phyloP scores from a whole-genome alignment of 768 basidiomycete genomes.

The Pulveroboletus sp. region DNA sequence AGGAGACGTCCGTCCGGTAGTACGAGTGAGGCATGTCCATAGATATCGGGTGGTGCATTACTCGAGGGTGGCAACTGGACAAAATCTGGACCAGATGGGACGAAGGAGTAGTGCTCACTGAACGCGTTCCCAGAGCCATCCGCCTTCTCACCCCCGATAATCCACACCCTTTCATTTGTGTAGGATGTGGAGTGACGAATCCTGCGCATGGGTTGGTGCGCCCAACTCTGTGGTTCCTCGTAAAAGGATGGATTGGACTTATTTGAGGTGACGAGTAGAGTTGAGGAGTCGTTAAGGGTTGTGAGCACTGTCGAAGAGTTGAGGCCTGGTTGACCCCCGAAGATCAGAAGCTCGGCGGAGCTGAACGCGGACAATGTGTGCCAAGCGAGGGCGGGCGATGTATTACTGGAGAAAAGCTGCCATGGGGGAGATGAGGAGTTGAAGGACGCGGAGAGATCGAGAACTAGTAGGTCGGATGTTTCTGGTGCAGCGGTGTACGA shows the following conservation, averaged over 20 bases:
- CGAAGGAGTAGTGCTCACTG: constrained; percentile 61
- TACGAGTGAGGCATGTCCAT: constrained; percentile 69
- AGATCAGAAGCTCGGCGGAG: constrained; percentile 49
- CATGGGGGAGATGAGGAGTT: constrained; percentile 61
- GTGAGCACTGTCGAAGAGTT: constrained; percentile 49
- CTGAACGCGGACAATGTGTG: constrained; percentile 71
- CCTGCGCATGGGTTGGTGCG: constrained; percentile 63
- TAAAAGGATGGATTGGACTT: constrained; percentile 41
- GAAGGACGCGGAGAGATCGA: constrained; percentile 63
- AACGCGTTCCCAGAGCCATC: constrained; percentile 69
- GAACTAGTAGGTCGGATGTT: constrained; percentile 61
- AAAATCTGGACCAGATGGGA: constrained; percentile 48
- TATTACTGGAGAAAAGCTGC: constrained; percentile 48
- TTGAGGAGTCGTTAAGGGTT: constrained; percentile 58
- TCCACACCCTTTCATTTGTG: constrained; percentile 50
- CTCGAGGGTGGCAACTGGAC: constrained; percentile 43
- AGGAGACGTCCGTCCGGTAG: constrained; percentile 64
- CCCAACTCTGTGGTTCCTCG: constrained; percentile 49
- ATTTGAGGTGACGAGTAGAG: constrained; percentile 44
- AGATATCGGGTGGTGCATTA: constrained; percentile 60
- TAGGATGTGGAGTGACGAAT: constrained; percentile 68
- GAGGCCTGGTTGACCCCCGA: constrained; percentile 72
- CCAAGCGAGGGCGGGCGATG: constrained; percentile 67
- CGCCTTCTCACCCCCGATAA: constrained; percentile 77
- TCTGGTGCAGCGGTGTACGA: constrained; percentile 74